These are phyloP conservation scores for Solanum paucissectum DNA, from an alignment of 257 asterid species.

Conservation along the genomic window DNA sequence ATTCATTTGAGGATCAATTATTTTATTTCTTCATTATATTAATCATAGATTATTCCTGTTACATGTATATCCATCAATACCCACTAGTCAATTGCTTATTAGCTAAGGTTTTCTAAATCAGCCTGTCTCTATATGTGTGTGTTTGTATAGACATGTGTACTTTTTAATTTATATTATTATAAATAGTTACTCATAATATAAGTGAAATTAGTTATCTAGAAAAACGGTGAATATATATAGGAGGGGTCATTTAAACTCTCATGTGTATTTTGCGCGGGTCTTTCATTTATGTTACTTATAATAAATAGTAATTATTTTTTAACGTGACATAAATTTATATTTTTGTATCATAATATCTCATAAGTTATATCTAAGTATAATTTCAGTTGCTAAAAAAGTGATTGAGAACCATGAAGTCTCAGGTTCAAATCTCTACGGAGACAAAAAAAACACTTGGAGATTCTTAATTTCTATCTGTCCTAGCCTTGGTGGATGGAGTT, in stretches of 20 bases:
- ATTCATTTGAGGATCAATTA: neutral
- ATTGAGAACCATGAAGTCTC: too few relatives aligned
- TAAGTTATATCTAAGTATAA: neutral
- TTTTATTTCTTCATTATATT: neutral
- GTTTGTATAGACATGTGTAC: too few relatives aligned
- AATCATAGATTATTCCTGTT: neutral
- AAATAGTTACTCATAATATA: too few relatives aligned
- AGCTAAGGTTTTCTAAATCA: neutral
- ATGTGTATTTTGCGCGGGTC: too few relatives aligned
- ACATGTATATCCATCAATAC: neutral
- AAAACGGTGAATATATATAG: too few relatives aligned
- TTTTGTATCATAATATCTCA: neutral
- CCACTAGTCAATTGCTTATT: neutral
- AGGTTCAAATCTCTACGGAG: accelerated
- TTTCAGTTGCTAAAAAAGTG: neutral
- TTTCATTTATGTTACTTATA: too few relatives aligned
- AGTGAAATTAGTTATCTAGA: too few relatives aligned
- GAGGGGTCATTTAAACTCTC: too few relatives aligned
- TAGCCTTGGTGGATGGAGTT: neutral
- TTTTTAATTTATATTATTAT: too few relatives aligned
- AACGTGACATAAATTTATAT: neutral
- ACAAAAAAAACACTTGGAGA: too few relatives aligned
- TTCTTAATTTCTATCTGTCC: neutral
- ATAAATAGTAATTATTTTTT: too few relatives aligned
- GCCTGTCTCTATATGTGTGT: too few relatives aligned